A percentile compares a stretch with the other conserved stretches of the same genome.
phyloP scores from a whole-genome alignment of 2,329 filamentous ascomycete species.

The Dothideomycetidae sp. region DNA sequence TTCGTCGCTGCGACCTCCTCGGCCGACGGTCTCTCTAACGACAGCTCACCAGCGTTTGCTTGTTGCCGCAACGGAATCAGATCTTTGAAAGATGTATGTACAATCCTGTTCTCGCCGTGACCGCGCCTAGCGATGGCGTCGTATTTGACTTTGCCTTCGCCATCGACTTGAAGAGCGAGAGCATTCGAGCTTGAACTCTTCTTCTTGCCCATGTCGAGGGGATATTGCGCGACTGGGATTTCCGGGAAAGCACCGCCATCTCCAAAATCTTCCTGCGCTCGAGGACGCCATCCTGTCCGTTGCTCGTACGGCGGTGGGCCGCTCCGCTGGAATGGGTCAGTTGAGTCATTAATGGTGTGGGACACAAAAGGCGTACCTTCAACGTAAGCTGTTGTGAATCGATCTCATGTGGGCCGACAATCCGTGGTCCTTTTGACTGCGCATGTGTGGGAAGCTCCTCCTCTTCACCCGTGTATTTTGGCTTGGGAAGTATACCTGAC shows the following conservation, averaged over 20 bases:
- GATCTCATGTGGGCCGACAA: conserved; percentile 64
- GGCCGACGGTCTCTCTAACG: conserved; percentile 67
- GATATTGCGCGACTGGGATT: conserved; percentile 86
- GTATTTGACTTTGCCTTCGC: conserved; percentile 87
- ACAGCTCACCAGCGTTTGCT: conserved; percentile 83
- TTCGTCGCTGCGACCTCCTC: conserved; percentile 75
- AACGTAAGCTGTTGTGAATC: conserved; percentile 77
- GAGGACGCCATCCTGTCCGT: conserved; percentile 79
- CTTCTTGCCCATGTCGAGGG: conserved; percentile 86
- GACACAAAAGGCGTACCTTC: conserved; percentile 50
- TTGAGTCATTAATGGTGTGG: not conserved
- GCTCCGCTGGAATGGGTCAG: conserved; percentile 40
- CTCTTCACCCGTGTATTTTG: conserved; percentile 80
- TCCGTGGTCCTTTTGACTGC: conserved; percentile 65
- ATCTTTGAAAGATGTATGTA: conserved; percentile 94
- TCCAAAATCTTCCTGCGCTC: conserved; percentile 78
- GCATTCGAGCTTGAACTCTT: conserved; percentile 60
- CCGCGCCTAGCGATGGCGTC: conserved; percentile 86
- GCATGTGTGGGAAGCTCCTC: conserved; percentile 61
- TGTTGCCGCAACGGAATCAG: conserved; percentile 86
- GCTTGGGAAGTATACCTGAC: conserved; percentile 68
- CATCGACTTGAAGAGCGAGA: conserved; percentile 80
- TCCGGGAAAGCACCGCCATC: conserved; percentile 95
- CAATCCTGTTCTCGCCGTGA: conserved; percentile 67
- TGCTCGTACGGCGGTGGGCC: conserved; percentile 82